Evolutionary conservation across 2,329 filamentous ascomycete genomes (phyloP), one percentile per base, ranked within the genome.

Genomic region (Chaetomiaceae sp.): DNA sequence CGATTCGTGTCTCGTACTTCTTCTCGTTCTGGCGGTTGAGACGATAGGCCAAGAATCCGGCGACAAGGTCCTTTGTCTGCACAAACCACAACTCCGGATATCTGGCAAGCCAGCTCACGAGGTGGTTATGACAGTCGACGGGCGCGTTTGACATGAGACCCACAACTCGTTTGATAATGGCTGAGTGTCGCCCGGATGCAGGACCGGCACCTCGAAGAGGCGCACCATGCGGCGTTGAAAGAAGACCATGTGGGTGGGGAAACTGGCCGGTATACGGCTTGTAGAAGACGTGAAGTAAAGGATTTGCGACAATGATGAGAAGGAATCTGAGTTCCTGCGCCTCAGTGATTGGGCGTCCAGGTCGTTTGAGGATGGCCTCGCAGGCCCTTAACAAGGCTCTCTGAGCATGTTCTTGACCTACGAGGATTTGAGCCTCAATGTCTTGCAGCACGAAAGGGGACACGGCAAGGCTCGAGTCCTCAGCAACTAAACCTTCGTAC

Each of bases 101-200:
- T 38, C 80, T 77, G 11, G 85, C 80, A 57, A 94, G 82, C 88
- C 88, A 95, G 6, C 77, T 76, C 9, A 89, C 79, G 20, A 95
- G 66, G 56, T 85, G 79, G 44, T 84, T 82, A 57, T 95, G 89
- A 55, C 86, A 90, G 48, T 84, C 77, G 48, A 79, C 78, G 0
- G 87, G 76, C 11, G 86, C 72, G 62, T 94, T 88, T 1, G 88
- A 84, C 19, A 95, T 61, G 9, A 95, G 68, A 1, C 90, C 90
- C 20, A 95, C 65, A 32, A 94, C 82, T 30, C 90, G 79, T 64
- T 95, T 95, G 57, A 94, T 79, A 43, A 95, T 84, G 4, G 84
- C 85, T 2, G 86, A 89, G 64, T 95, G 86, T 49, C 86, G 79
- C 2, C 83, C 83, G 20, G 78, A 71, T 10, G 72, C 60, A 7